These are phyloP conservation scores for Flaveria linearis DNA, from an alignment of 129 eudicot species.

Conservation along the genomic window DNA sequence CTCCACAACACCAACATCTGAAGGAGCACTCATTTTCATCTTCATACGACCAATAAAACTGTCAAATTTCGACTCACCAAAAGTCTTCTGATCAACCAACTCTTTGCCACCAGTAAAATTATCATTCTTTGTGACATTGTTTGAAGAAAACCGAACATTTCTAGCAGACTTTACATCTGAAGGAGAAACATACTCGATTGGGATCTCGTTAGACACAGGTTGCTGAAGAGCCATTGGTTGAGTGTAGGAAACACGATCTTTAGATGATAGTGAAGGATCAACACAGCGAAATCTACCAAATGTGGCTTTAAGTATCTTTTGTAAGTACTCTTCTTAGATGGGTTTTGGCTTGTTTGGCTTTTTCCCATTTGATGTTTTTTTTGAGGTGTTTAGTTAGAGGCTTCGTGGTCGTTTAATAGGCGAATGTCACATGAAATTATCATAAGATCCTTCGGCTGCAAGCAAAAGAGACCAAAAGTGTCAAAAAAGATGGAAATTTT, in stretches of 20 bases:
- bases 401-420: no score
- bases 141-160: constrained; percentile 26
- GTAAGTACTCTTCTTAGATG: neutral
- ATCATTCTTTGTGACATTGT: neutral
- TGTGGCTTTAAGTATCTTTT: constrained; percentile 43
- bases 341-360: neutral
- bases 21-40: constrained; percentile 46
- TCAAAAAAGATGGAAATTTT: no score
- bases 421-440: neutral
- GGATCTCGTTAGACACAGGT: constrained; percentile 33
- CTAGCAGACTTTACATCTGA: constrained; percentile 18
- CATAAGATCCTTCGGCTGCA: no score
- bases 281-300: constrained; percentile 30
- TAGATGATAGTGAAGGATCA: constrained; percentile 26
- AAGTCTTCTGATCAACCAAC: constrained; percentile 27
- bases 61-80: constrained; percentile 35
- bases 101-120: neutral
- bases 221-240: constrained; percentile 26
- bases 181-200: constrained; percentile 30
- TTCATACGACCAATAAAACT: constrained; percentile 48
- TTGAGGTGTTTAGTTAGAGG: neutral
- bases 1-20: constrained; percentile 33
- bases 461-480: no score
- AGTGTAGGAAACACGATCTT: constrained; percentile 22
- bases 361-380: neutral